These are phyloP conservation scores for Onygenales sp. DNA, from an alignment of 2,329 filamentous ascomycete genomes.

Conservation along the genomic window DNA sequence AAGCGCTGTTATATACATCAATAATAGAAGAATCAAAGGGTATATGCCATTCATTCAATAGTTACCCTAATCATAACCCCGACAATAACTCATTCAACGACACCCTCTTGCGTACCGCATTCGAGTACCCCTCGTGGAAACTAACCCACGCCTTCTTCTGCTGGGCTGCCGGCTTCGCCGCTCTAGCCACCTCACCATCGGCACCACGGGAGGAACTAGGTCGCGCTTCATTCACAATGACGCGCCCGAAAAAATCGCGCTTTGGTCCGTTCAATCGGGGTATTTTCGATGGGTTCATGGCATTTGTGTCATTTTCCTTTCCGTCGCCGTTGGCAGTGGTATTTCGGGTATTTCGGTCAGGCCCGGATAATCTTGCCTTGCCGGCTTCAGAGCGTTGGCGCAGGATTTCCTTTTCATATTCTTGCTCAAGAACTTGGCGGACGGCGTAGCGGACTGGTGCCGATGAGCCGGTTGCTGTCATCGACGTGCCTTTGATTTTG, in stretches of 20 bases:
- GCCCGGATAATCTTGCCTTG: constrained; percentile 47
- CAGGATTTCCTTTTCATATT: constrained; percentile 65
- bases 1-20: too few relatives aligned
- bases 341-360: constrained; percentile 16
- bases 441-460: constrained; percentile 83
- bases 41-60: not conserved
- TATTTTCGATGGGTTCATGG: constrained; percentile 21
- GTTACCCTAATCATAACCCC: constrained; percentile 19
- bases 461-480: constrained; percentile 44
- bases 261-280: constrained; percentile 41
- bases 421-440: constrained; percentile 84
- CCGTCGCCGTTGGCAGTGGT: constrained; percentile 18
- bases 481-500: constrained; percentile 28
- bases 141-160: constrained; percentile 71
- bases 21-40: not conserved
- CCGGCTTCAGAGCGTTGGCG: constrained; percentile 57
- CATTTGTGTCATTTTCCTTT: constrained; percentile 17
- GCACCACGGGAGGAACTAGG: constrained; percentile 4
- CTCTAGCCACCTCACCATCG: not conserved
- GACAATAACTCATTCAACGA: constrained; percentile 67
- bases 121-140: constrained; percentile 83
- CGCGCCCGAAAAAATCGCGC: constrained; percentile 76
- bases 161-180: constrained; percentile 17
- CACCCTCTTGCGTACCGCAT: constrained; percentile 83
- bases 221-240: constrained; percentile 45